Conservation (phyloP, 2,329 filamentous ascomycete genomes). For the Zymoseptoria brevis region DNA sequence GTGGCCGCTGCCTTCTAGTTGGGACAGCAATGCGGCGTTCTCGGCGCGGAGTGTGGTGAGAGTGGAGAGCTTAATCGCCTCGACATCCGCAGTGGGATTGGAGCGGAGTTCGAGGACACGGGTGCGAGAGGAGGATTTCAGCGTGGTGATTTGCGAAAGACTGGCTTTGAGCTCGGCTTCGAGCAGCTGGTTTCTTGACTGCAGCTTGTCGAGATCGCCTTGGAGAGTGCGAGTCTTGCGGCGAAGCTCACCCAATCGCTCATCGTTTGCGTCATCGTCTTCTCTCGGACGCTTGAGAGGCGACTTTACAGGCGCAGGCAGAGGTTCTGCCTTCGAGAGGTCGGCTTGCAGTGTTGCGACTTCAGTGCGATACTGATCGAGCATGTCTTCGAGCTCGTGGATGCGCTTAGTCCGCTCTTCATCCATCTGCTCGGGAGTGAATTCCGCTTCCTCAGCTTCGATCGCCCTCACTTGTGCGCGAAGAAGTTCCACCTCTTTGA, state of each 20-base stretch:
- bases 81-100: constrained; percentile 83
- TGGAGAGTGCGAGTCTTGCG: constrained; percentile 83
- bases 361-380: constrained; percentile 80
- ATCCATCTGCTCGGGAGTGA: constrained; percentile 73
- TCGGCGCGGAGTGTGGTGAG: constrained; percentile 71
- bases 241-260: constrained; percentile 72
- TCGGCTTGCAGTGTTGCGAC: constrained; percentile 66
- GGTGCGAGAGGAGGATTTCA: constrained; percentile 62
- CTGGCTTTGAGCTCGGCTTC: constrained; percentile 67
- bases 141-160: constrained; percentile 61
- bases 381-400: constrained; percentile 71
- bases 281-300: constrained; percentile 30
- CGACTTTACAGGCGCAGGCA: constrained; percentile 41
- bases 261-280: constrained; percentile 49
- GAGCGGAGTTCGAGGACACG: constrained; percentile 77
- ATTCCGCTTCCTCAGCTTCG: constrained; percentile 78
- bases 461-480: constrained; percentile 82
- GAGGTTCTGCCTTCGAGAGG: constrained; percentile 56
- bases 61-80: constrained; percentile 75
- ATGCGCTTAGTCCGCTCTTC: constrained; percentile 66
- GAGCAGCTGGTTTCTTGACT: constrained; percentile 62
- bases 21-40: constrained; percentile 65
- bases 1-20: constrained; percentile 48
- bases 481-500: constrained; percentile 90
- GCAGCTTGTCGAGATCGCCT: constrained; percentile 61